Evolutionary conservation across 805 yeast genomes (phyloP).

Genomic region (Saccharomyces eubayanus): DNA sequence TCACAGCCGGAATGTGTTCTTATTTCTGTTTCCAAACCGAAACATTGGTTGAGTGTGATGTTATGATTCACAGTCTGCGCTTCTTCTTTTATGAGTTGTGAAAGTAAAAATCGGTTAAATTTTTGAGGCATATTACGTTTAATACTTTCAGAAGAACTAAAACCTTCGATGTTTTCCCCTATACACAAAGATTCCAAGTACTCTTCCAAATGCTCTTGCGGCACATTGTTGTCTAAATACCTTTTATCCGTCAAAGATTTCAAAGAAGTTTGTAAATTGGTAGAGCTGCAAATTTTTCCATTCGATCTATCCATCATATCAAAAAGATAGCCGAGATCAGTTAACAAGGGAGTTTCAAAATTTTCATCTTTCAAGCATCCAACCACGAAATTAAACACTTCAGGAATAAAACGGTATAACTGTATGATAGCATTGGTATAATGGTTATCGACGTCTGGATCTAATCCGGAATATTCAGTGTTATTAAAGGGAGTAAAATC

Average conservation of each 20-base stretch:
- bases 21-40: constrained; percentile 25
- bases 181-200: not conserved
- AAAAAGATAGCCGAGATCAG: constrained; percentile 80
- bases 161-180: not conserved
- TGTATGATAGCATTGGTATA: constrained; percentile 74
- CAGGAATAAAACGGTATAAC: constrained; percentile 67
- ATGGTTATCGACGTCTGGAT: constrained; percentile 73
- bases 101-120: constrained; percentile 23
- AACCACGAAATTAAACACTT: constrained; percentile 57
- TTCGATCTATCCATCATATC: constrained; percentile 84
- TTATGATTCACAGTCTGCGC: constrained; percentile 16
- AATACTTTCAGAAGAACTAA: not conserved
- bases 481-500: constrained; percentile 80
- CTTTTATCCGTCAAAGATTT: constrained; percentile 31
- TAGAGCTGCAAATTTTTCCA: constrained; percentile 71
- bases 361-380: constrained; percentile 47
- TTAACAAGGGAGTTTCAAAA: constrained; percentile 41
- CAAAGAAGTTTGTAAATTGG: constrained; percentile 61
- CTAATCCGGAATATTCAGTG: constrained; percentile 75
- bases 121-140: constrained; percentile 11
- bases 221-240: not conserved
- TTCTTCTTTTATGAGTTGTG: constrained; percentile 23
- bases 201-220: not conserved
- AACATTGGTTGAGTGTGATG: constrained; percentile 24
- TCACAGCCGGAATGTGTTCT: constrained; percentile 19